Evolutionary conservation across 495 filamentous ascomycete genomes (phyloP).

Genomic region (Penicillium ochrochloron): DNA sequence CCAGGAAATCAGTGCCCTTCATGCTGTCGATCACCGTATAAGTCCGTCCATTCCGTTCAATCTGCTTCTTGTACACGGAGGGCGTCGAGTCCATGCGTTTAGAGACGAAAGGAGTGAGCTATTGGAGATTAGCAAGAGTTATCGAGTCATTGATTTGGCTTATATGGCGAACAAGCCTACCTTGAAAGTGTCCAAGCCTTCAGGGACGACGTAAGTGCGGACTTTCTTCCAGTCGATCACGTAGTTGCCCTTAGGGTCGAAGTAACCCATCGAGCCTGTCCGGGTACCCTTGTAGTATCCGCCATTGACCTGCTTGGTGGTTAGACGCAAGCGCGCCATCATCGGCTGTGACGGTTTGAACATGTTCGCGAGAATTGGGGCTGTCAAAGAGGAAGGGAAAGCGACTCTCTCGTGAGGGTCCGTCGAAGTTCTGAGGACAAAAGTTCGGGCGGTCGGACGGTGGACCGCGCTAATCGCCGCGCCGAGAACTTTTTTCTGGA

Average conservation of each 20-base stretch:
- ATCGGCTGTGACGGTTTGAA: slow-evolving; percentile 74
- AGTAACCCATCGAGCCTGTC: slow-evolving; percentile 81
- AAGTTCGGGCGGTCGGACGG: slow-evolving; percentile 36
- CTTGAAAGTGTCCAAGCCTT: slow-evolving; percentile 68
- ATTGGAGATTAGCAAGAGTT: neutral
- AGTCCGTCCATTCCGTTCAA: slow-evolving; percentile 32
- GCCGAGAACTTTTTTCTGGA: slow-evolving; percentile 50
- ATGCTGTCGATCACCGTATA: slow-evolving; percentile 38
- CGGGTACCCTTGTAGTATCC: slow-evolving; percentile 97
- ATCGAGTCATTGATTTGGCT: neutral
- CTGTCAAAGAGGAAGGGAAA: slow-evolving; percentile 1
- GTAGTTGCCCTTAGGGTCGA: slow-evolving; percentile 85
- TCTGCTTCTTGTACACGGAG: slow-evolving; percentile 41
- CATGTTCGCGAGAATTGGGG: slow-evolving; percentile 41
- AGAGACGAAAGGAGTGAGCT: slow-evolving; percentile 91
- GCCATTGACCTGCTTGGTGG: slow-evolving; percentile 89
- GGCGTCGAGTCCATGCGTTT: slow-evolving; percentile 56
- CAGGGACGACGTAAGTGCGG: slow-evolving; percentile 84
- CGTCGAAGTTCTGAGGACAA: slow-evolving; percentile 14
- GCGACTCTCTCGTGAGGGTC: slow-evolving; percentile 15
- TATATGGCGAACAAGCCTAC: slow-evolving; percentile 42
- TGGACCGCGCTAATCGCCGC: slow-evolving; percentile 41
- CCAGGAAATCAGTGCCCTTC: slow-evolving; percentile 44
- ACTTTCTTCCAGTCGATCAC: slow-evolving; percentile 83
- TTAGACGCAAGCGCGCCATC: slow-evolving; percentile 71